These are phyloP conservation scores for Solanum paucissectum DNA, from an alignment of 257 asterid species.

Conservation along the genomic window DNA sequence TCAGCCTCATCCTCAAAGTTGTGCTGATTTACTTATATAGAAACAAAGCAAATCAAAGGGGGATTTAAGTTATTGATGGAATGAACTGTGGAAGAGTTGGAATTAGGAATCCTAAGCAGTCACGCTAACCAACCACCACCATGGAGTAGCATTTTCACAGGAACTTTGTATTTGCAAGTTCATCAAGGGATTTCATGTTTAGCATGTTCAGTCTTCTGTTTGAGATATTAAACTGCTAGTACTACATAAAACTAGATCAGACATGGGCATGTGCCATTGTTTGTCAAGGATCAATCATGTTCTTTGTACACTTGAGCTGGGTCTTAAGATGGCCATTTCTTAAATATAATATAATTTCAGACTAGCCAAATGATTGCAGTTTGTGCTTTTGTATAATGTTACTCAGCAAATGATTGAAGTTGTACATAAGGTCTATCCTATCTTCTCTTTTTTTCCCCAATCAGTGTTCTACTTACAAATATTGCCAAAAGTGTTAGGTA, in stretches of 20 bases:
- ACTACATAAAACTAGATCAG: neutral
- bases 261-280: neutral
- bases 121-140: neutral
- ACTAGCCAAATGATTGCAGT: neutral
- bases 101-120: neutral
- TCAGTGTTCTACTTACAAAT: neutral
- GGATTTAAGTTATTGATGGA: neutral
- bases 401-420: neutral
- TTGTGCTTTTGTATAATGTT: neutral
- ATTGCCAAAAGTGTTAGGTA: neutral
- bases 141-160: neutral
- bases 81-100: neutral
- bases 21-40: neutral
- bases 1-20: neutral
- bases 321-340: neutral
- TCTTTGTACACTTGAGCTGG: neutral
- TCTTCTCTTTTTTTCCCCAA: neutral
- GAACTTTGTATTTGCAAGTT: neutral
- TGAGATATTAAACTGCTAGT: neutral
- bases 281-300: neutral
- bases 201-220: neutral
- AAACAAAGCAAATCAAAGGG: neutral
- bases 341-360: neutral
- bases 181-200: neutral
- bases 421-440: neutral